Conservation (phyloP, 2,329 filamentous ascomycete species). For the Claviceps sp. region DNA sequence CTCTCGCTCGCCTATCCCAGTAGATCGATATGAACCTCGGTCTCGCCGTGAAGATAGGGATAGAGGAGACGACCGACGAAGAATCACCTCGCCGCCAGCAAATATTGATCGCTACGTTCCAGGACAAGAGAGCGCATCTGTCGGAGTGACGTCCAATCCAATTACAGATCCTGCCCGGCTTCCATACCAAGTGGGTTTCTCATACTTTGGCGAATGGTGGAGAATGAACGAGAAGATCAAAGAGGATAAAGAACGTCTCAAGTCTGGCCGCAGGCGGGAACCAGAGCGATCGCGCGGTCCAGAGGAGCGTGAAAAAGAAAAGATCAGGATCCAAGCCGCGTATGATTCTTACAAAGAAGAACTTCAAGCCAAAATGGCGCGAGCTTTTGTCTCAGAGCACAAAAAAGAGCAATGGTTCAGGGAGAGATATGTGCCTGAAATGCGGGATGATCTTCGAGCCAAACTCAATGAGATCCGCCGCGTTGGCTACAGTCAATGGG, state of each 20-base stretch:
- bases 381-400: slow-evolving; percentile 79
- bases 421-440: slow-evolving; percentile 80
- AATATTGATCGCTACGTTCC: slow-evolving; percentile 81
- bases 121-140: slow-evolving; percentile 44
- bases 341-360: slow-evolving; percentile 58
- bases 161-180: slow-evolving; percentile 59
- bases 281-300: slow-evolving; percentile 49
- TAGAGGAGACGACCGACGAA: slow-evolving; percentile 48
- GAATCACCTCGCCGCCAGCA: slow-evolving; percentile 47
- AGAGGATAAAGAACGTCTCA: slow-evolving; percentile 61
- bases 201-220: slow-evolving; percentile 81
- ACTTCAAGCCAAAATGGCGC: slow-evolving; percentile 65
- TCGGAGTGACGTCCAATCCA: slow-evolving; percentile 44
- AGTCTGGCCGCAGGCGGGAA: slow-evolving; percentile 55
- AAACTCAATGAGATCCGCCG: slow-evolving; percentile 72
- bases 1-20: slow-evolving; percentile 56
- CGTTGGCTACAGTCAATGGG: slow-evolving; percentile 73
- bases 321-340: slow-evolving; percentile 59
- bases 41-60: slow-evolving; percentile 53
- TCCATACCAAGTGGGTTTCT: slow-evolving; percentile 72
- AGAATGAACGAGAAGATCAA: slow-evolving; percentile 69
- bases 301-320: slow-evolving; percentile 68
- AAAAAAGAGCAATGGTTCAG: slow-evolving; percentile 97
- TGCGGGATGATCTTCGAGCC: slow-evolving; percentile 59
- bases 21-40: slow-evolving; percentile 68